Evolutionary conservation across 2,329 filamentous ascomycete genomes (phyloP), one percentile per base, ranked within the genome.

Genomic region (Stagonosporopsis tanaceti): DNA sequence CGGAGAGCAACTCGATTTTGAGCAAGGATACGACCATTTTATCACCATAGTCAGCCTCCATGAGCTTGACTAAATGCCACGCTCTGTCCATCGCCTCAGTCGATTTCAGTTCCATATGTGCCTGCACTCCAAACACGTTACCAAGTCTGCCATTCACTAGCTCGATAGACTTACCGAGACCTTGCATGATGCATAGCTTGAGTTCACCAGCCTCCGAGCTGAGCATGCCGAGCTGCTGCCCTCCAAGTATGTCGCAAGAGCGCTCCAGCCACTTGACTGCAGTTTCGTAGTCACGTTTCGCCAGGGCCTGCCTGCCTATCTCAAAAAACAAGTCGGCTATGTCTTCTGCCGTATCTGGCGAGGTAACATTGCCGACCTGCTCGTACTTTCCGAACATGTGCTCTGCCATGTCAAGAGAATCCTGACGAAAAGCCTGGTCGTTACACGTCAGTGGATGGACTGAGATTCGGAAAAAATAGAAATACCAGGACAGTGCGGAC

Each of bases 251-350:
- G 11, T 86, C 78, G 46, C 85, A 81, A 2, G 91, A 87, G 62
- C 90, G 84, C 53, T 88, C 83, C 0, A 96, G 78, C 95, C 94
- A 98, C 66, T 84, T 87, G 1, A 83, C 72, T 0, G 91, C 89
- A 41, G 82, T 70, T 1, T 77, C 66, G 60, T 82, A 82, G 48
- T 89, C 81, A 7, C 80, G 77, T 48, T 82, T 84, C 3, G 70
- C 73, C 2, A 86, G 72, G 14, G 89, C 75, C 14, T 82, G 81
- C 45, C 83, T 86, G 3, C 92, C 92, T 38, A 96, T 90, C 57
- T 89, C 87, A 61, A 88, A 91, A 7, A 93, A 80, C 2, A 89
- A 78, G 64, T 92, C 88, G 4, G 87, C 84, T 40, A 93, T 76
- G 35, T 79, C 81, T 71, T 93, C 89, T 2, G 83, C 80, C 1